Conservation (phyloP, 352 stramenopile genomes). For the Phytophthora melonis region DNA sequence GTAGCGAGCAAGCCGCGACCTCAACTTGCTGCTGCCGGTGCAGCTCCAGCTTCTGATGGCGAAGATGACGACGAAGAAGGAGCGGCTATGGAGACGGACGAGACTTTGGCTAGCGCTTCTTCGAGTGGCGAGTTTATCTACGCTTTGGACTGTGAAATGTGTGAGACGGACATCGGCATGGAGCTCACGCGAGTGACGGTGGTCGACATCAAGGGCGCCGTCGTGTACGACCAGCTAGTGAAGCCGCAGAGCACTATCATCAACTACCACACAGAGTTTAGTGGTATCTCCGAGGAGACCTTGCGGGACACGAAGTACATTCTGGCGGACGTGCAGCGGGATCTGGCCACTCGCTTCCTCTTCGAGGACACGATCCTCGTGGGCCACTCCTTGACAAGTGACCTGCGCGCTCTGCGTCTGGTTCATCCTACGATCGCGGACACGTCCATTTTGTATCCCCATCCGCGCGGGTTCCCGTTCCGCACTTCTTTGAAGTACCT, state of each 20-base stretch:
- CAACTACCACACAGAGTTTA: conserved; percentile 92
- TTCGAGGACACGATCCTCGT: conserved; percentile 85
- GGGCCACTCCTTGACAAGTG: conserved; percentile 88
- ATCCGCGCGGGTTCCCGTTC: conserved; percentile 86
- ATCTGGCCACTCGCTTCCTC: conserved; percentile 64
- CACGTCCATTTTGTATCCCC: conserved; percentile 87
- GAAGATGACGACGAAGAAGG: conserved; percentile 13
- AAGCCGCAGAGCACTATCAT: conserved; percentile 89
- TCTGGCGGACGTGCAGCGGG: conserved; percentile 76
- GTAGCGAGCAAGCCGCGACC: conserved; percentile 57
- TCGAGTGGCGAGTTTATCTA: conserved; percentile 49
- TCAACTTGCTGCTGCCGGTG: conserved; percentile 8
- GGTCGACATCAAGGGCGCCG: conserved; percentile 56
- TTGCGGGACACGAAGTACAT: conserved; percentile 63
- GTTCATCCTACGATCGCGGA: conserved; percentile 79
- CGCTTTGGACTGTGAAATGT: conserved; percentile 93
- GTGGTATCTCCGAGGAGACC: conserved; percentile 87
- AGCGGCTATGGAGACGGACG: conserved; percentile 40
- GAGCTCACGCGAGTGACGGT: conserved; percentile 87
- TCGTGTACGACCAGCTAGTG: conserved; percentile 88
- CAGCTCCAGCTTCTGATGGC: conserved; percentile 12
- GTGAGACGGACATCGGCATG: conserved; percentile 86
- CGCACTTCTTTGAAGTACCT: conserved; percentile 85
- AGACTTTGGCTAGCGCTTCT: conserved; percentile 21
- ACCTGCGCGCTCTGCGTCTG: conserved; percentile 80